phyloP scores from a whole-genome alignment of 2,329 filamentous ascomycete genomes.

The Fusarium albosuccineum region DNA sequence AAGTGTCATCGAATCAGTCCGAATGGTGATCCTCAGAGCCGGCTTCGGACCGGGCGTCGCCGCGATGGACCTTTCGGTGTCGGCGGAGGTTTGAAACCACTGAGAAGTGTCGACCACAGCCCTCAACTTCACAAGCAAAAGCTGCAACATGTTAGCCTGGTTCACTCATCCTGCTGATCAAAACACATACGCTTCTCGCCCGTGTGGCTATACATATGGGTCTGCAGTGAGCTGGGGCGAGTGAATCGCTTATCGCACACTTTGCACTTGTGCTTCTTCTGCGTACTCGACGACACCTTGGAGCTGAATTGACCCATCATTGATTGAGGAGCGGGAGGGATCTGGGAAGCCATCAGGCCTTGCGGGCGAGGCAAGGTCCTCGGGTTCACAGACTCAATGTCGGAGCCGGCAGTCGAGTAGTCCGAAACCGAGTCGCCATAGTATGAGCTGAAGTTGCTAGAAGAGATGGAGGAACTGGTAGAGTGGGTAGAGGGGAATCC shows the following conservation, averaged over 20 bases:
- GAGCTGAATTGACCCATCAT: constrained; percentile 99
- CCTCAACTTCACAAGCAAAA: constrained; percentile 93
- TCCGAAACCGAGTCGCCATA: constrained; percentile 92
- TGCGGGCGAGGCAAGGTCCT: constrained; percentile 87
- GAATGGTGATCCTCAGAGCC: constrained; percentile 75
- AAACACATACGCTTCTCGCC: constrained; percentile 91
- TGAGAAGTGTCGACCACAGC: constrained; percentile 95
- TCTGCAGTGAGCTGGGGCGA: constrained; percentile 91
- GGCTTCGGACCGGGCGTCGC: constrained; percentile 73
- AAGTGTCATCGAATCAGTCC: constrained; percentile 56
- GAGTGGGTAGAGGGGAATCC: constrained; percentile 90
- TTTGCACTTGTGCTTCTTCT: constrained; percentile 99
- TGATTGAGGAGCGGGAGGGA: constrained; percentile 88
- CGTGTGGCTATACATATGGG: constrained; percentile 98
- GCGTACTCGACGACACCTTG: constrained; percentile 93
- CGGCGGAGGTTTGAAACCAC: constrained; percentile 95
- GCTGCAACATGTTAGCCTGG: constrained; percentile 64
- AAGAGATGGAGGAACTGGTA: constrained; percentile 89
- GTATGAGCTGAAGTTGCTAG: constrained; percentile 83
- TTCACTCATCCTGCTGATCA: neutral
- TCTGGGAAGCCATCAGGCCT: constrained; percentile 69
- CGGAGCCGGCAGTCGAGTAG: constrained; percentile 90
- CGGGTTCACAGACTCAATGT: constrained; percentile 84
- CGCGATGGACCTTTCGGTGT: constrained; percentile 93
- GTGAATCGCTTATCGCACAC: constrained; percentile 99